phyloP scores from a whole-genome alignment of 129 eudicot species.

The Helichrysum umbraculigerum region DNA sequence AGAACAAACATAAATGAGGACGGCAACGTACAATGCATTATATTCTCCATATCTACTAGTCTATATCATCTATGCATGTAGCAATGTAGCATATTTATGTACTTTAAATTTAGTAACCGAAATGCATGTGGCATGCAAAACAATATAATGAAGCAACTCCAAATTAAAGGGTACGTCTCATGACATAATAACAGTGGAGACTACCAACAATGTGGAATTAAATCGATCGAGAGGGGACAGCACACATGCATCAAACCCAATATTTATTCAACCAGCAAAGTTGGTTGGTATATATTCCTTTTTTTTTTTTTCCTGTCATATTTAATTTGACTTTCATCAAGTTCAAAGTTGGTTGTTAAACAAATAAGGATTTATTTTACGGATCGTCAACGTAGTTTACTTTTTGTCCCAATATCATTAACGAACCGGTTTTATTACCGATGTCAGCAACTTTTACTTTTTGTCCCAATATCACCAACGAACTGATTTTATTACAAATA shows the following conservation, averaged over 20 bases:
- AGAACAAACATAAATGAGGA: too few species aligned
- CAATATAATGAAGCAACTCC: background rate
- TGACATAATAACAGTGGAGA: background rate
- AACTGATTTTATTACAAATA: too few species aligned
- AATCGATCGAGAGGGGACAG: constrained; percentile 8
- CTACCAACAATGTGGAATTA: constrained; percentile 12
- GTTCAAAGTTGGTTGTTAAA: too few species aligned
- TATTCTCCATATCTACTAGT: background rate
- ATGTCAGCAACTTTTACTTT: too few species aligned
- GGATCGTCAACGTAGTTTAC: too few species aligned
- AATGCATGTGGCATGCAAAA: background rate
- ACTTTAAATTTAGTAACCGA: background rate
- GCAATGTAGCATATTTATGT: background rate
- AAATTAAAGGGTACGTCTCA: background rate
- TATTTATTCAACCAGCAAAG: constrained; percentile 9
- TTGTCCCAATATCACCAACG: too few species aligned
- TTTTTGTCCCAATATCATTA: too few species aligned
- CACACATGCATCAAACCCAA: constrained; percentile 11
- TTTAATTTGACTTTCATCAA: too few species aligned
- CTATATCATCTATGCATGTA: background rate
- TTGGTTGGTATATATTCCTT: background rate
- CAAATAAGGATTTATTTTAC: too few species aligned
- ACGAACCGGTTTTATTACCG: too few species aligned
- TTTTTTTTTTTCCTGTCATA: background rate
- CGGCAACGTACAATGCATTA: background rate